Base-by-base conservation (phyloP, 345 rosid genomes). In the Acer negundo region DNA sequence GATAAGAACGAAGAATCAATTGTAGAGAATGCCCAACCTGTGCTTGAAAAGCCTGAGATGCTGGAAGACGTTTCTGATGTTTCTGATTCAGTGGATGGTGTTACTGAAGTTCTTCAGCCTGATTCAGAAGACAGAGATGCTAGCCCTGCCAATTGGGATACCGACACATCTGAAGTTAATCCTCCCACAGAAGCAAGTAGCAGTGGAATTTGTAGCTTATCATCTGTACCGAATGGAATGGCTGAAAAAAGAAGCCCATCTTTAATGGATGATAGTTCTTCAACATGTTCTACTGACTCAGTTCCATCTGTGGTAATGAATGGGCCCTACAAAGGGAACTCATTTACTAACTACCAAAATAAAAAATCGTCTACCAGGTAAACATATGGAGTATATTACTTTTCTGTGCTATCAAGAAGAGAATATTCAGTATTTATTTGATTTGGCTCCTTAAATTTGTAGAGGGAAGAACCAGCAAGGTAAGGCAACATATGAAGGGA, bases 211-310 rank as follows among this genome's bases (percentile, higher is more conserved):
- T 80, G 81, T 81, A 84, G 86, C 76, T 79, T 90, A 56, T 83
- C 89, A 62, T 86, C 93, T 70, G 85, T 82, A 55, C 92, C 90
- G 24, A 89, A 90, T 79, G 98, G 93, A 76, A 74, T 77, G 70
- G 65, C 83, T 61, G 97, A 94, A 67, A 92, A 88, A 76, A 88
- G 85, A 81, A 85, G 78, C 78, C 86, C 84, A 38, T 88, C 84
- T 63, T 79, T 77, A 47, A 82, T 91, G 89, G 97, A 92, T 89
- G 99, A 96, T 86, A 96, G 97, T 86, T 94, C 99, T 51, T 93
- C 98, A 62, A 90, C 97, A 0, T 93, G 97, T 81, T 93, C 98
- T 22, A 89, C 91, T 12, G 97, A 95, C 73, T 93, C 96, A 0
- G 85, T 91, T 61, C 96, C 87, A 58, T 88, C 96, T 11, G 86